These are phyloP conservation scores for Phyllosticta capitalensis DNA, from an alignment of 2,329 filamentous ascomycete species.

Conservation along the genomic window DNA sequence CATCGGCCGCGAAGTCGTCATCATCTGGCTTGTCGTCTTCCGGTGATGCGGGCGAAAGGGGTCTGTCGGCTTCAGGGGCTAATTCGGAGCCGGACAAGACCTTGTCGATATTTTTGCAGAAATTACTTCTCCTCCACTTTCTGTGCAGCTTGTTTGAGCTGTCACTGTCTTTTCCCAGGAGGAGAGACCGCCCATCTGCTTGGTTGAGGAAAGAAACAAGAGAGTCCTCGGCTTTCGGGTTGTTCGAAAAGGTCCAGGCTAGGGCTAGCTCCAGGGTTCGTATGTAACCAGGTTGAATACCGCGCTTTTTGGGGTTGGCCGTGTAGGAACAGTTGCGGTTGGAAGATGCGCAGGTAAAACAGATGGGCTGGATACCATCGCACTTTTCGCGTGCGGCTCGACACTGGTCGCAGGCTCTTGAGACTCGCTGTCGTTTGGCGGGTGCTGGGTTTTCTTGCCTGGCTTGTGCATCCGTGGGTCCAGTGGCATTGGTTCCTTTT, in stretches of 20 bases:
- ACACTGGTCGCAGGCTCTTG: slow-evolving; percentile 60
- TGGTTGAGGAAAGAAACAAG: slow-evolving; percentile 46
- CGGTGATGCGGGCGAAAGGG: slow-evolving; percentile 14
- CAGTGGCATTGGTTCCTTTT: background rate
- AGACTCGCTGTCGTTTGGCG: slow-evolving; percentile 52
- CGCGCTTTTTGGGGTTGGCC: slow-evolving; percentile 63
- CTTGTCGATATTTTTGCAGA: slow-evolving; percentile 54
- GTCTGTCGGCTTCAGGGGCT: slow-evolving; percentile 5
- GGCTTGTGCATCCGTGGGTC: background rate
- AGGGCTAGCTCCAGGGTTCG: slow-evolving; percentile 61
- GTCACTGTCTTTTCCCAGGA: slow-evolving; percentile 43
- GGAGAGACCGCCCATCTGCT: slow-evolving; percentile 37
- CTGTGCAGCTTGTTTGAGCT: slow-evolving; percentile 50
- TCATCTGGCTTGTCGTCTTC: slow-evolving; percentile 10
- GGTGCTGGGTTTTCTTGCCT: slow-evolving; percentile 13
- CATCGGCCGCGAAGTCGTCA: background rate
- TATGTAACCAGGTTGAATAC: slow-evolving; percentile 72
- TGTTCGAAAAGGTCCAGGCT: slow-evolving; percentile 55
- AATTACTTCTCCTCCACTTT: slow-evolving; percentile 53
- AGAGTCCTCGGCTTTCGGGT: slow-evolving; percentile 49
- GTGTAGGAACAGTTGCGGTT: slow-evolving; percentile 62
- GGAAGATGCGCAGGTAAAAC: slow-evolving; percentile 56
- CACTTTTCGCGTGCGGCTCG: slow-evolving; percentile 61
- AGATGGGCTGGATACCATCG: slow-evolving; percentile 57
- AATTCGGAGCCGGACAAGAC: slow-evolving; percentile 43